Base-by-base conservation (phyloP, 225 moss, liverwort and hornwort species). In the Marchantia paleacea region DNA sequence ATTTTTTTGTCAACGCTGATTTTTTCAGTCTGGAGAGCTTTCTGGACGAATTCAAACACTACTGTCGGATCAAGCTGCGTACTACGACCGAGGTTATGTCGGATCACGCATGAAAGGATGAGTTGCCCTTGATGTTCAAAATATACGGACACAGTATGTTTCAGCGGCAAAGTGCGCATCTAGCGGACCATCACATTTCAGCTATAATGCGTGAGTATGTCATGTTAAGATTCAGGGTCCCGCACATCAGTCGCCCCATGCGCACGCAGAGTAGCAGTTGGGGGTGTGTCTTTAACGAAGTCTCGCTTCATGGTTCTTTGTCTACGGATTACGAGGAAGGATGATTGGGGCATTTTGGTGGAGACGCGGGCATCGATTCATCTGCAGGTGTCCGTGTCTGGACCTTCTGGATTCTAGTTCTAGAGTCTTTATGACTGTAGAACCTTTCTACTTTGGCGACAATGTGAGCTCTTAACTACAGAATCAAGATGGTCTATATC, bases 11-110 rank as follows among this genome's bases (percentile, higher is more conserved):
- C 2, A 2, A 51, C 47, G 25, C 50, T 31, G 8, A 47, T 16
- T 26, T 69, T 72, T 25, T 86, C 83, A 92, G 94, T 89, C 92
- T 63, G 92, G 91, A 31, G 94, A 96, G 69, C 91, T 96, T 63
- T 90, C 94, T 14, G 94, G 89, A 52, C 92, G 88, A 70, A 92
- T 92, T 75, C 90, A 90, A 57, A 74, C 80, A 1, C 53, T 87
- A 10, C 62, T 85, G 6, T 85, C 84, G 24, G 87, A 87, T 70
- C 80, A 82, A 29, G 69, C 49, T 73, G 67, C 76, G 15, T 58
- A 54, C 30, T 75, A 85, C 72, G 87, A 87, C 68, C 73, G 82
- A 67, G 87, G 87, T 28, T 85, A 80, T 80, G 49, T 16, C 51
- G 87, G 78, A 8, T 82, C 84, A 52, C 82, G 87, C 75, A 75